Conservation (phyloP, 1,284 basidiomycete genomes). For the Fomitopsis betulina region DNA sequence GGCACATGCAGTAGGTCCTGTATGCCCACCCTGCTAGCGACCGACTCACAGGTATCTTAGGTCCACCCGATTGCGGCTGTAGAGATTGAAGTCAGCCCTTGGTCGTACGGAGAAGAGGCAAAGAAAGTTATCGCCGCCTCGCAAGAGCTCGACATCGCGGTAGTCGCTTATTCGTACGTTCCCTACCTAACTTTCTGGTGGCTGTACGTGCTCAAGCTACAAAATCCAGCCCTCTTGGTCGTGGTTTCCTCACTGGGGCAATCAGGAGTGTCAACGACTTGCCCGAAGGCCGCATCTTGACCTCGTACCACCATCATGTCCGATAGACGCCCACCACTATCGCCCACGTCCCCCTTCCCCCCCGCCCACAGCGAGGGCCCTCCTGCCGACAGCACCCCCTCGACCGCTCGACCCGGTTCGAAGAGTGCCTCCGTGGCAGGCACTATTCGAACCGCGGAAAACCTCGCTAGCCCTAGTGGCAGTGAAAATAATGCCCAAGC, state of each 20-base stretch:
- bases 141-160: slow-evolving; percentile 43
- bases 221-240: slow-evolving; percentile 40
- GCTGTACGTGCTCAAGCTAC: not conserved
- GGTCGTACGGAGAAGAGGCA: slow-evolving; percentile 44
- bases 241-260: slow-evolving; percentile 50
- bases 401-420: too few species aligned
- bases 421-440: too few species aligned
- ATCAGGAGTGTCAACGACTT: slow-evolving; percentile 45
- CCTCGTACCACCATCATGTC: too few species aligned
- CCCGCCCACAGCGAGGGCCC: too few species aligned
- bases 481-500: too few species aligned
- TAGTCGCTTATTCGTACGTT: slow-evolving; percentile 47
- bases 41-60: slow-evolving; percentile 17
- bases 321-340: too few species aligned
- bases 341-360: too few species aligned
- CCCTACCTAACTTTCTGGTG: not conserved
- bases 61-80: slow-evolving; percentile 40
- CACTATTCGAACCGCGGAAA: too few species aligned
- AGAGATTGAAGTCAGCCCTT: too few species aligned
- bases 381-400: too few species aligned
- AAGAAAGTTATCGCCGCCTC: slow-evolving; percentile 35
- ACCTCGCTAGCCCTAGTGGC: too few species aligned
- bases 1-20: slow-evolving; percentile 7
- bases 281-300: slow-evolving; percentile 31
- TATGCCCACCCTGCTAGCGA: not conserved